phyloP scores from a whole-genome alignment of 2,329 filamentous ascomycete genomes.

The Beauveria varroae region DNA sequence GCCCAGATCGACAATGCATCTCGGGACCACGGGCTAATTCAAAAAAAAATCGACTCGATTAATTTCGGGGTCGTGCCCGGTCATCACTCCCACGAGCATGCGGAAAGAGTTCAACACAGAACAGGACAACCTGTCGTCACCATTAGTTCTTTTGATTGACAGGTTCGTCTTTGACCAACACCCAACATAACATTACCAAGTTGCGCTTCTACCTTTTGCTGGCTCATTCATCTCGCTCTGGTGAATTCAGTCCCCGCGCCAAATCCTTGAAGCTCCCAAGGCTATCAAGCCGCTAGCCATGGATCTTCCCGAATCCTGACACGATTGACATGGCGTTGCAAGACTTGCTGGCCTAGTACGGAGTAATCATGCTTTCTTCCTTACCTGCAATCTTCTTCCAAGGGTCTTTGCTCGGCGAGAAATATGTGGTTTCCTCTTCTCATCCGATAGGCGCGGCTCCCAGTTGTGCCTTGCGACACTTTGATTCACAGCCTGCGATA shows the following conservation, averaged over 20 bases:
- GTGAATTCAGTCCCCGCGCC: background rate
- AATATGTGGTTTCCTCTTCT: background rate
- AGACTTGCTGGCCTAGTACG: background rate
- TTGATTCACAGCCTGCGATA: background rate
- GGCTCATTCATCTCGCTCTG: no score
- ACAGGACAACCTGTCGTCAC: no score
- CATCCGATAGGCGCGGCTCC: background rate
- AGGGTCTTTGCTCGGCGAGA: background rate
- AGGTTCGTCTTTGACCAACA: no score
- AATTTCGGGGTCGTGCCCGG: background rate
- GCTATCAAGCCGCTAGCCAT: background rate
- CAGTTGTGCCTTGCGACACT: background rate
- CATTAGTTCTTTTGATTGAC: no score
- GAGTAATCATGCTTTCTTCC: background rate
- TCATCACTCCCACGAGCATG: background rate
- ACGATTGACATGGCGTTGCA: background rate
- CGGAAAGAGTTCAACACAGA: background rate
- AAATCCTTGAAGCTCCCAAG: background rate
- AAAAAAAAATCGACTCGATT: background rate
- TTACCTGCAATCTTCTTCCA: background rate
- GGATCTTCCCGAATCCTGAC: background rate
- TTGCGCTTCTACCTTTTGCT: no score
- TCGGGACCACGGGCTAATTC: background rate
- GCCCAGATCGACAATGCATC: background rate
- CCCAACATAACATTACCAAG: no score